These are phyloP conservation scores for Fallopia convolvulus DNA, from an alignment of 148 eudicot species.

Conservation along the genomic window DNA sequence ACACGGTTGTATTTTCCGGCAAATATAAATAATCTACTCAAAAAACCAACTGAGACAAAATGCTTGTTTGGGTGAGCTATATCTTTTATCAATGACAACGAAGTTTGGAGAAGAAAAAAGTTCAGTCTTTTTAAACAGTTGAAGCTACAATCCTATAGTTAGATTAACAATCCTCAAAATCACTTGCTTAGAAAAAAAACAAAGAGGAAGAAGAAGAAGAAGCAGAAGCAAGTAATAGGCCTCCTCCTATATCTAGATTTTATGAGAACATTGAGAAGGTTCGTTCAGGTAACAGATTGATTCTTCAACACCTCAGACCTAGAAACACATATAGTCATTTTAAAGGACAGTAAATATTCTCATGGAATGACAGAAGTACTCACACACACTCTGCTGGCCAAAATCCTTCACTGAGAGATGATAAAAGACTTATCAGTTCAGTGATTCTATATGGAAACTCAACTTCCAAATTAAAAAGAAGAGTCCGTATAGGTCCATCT, in stretches of 20 bases:
- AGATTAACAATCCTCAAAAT: neutral
- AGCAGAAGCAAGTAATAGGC: neutral
- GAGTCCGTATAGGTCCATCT: conserved; percentile 89
- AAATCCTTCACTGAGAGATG: conserved; percentile 81
- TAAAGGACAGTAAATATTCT: neutral
- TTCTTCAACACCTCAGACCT: neutral
- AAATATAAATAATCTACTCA: neutral
- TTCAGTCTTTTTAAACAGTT: neutral
- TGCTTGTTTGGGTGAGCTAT: neutral
- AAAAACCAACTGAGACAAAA: neutral
- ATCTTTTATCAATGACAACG: neutral
- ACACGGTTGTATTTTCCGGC: neutral
- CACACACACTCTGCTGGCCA: conserved; percentile 99
- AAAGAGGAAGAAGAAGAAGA: too few species aligned
- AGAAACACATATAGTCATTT: neutral
- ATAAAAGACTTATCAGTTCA: conserved; percentile 55
- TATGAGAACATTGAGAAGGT: neutral
- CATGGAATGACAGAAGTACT: conserved; percentile 26
- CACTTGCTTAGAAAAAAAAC: neutral
- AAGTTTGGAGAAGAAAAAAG: neutral
- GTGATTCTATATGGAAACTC: conserved; percentile 75
- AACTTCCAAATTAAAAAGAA: conserved; percentile 75
- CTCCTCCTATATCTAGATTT: neutral
- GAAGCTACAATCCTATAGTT: neutral
- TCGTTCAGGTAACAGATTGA: neutral